Evolutionary conservation across 495 filamentous ascomycete genomes (phyloP).

Genomic region (Cercophora samala): DNA sequence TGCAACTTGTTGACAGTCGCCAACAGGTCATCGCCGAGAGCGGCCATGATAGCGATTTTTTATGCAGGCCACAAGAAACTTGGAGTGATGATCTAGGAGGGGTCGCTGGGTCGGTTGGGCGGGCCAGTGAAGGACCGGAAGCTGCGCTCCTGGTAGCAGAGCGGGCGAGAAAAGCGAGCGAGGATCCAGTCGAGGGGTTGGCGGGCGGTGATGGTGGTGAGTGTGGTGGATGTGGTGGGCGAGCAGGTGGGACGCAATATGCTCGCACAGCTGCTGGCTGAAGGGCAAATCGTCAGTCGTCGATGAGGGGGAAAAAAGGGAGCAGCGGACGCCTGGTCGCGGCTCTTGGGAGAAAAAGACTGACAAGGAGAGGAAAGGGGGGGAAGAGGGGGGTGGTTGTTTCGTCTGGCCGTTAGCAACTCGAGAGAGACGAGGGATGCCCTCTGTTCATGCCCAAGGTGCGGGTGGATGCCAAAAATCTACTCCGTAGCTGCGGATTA

Average conservation of each 20-base stretch:
- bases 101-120: not conserved
- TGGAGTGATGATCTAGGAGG: not conserved
- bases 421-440: constrained; percentile 16
- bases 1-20: constrained; percentile 94
- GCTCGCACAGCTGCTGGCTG: not conserved
- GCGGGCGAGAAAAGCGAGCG: not conserved
- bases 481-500: constrained; percentile 17
- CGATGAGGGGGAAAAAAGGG: not conserved
- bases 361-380: not conserved
- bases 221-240: not conserved
- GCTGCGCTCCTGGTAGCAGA: not conserved
- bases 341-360: constrained; percentile 10
- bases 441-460: constrained; percentile 22
- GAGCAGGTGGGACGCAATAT: constrained; percentile 4
- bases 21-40: constrained; percentile 87
- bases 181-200: constrained; percentile 8
- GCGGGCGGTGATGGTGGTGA: constrained; percentile 4
- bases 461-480: constrained; percentile 25
- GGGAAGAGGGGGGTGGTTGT: constrained; percentile 1
- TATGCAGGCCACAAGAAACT: not conserved
- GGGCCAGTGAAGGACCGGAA: not conserved
- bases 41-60: constrained; percentile 44
- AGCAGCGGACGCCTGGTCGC: constrained; percentile 20
- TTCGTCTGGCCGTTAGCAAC: constrained; percentile 9
- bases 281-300: not conserved